These are phyloP conservation scores for Pseudomassariella vexata DNA, from an alignment of 2,329 filamentous ascomycete genomes.

Conservation along the genomic window DNA sequence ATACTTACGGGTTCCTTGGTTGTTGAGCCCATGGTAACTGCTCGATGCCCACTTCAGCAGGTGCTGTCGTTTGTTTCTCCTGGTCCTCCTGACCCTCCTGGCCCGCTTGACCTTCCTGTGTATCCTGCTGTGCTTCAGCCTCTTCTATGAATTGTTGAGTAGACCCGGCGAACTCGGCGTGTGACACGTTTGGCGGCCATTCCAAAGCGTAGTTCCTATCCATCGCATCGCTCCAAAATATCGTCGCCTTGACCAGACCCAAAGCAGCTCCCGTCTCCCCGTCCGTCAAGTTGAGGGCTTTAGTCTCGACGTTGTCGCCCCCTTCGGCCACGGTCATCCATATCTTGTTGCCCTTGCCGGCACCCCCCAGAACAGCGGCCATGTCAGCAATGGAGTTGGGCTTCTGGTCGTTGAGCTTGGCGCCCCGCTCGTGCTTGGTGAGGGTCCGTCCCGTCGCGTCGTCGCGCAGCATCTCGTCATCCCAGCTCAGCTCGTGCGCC, in stretches of 20 bases:
- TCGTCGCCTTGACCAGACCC: constrained; percentile 33
- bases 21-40: too few relatives aligned
- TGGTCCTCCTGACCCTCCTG: too few relatives aligned
- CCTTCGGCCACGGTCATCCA: constrained; percentile 14
- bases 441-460: constrained; percentile 26
- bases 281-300: constrained; percentile 10
- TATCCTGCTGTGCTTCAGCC: too few relatives aligned
- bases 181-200: constrained; percentile 51
- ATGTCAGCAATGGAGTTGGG: constrained; percentile 59
- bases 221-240: constrained; percentile 46
- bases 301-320: constrained; percentile 12
- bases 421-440: constrained; percentile 38
- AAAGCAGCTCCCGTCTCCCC: constrained; percentile 9
- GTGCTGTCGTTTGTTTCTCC: too few relatives aligned
- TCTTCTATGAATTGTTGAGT: constrained; percentile 4
- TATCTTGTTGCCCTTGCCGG: constrained; percentile 46
- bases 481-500: constrained; percentile 59
- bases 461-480: constrained; percentile 35
- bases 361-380: constrained; percentile 49
- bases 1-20: too few relatives aligned
- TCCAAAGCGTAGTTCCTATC: constrained; percentile 39
- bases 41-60: too few relatives aligned
- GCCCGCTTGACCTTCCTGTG: too few relatives aligned
- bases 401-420: constrained; percentile 52
- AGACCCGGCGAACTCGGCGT: constrained; percentile 19